phyloP scores from a whole-genome alignment of 345 rosid species.

The Euphorbia pulcherrima region DNA sequence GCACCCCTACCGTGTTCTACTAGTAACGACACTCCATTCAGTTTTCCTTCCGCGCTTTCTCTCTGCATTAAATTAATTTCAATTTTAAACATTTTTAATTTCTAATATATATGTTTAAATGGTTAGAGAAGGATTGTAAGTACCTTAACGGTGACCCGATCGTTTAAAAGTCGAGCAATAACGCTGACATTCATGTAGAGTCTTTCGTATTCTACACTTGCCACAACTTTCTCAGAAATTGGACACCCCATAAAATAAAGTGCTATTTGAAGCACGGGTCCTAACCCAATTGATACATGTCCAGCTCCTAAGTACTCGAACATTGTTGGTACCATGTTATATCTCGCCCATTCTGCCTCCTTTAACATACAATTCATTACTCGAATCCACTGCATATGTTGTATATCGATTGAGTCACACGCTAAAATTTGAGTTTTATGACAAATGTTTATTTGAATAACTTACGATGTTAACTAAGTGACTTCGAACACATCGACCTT shows the following conservation, averaged over 20 bases:
- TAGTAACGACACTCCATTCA: not conserved
- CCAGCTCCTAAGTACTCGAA: not conserved
- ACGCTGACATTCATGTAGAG: not conserved
- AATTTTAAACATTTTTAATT: not conserved
- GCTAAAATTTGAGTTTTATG: too few species aligned
- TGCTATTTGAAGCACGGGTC: not conserved
- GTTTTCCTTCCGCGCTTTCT: not conserved
- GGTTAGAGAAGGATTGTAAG: not conserved
- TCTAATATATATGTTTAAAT: not conserved
- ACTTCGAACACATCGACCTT: slow-evolving; percentile 1
- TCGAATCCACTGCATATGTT: not conserved
- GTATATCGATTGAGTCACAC: too few species aligned
- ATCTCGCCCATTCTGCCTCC: slow-evolving; percentile 4
- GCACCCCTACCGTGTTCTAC: not conserved
- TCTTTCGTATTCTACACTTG: not conserved
- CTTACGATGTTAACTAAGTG: not conserved
- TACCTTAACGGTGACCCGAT: not conserved
- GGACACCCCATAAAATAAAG: not conserved
- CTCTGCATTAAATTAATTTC: slow-evolving; percentile 7
- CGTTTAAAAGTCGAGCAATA: not conserved
- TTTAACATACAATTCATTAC: not conserved
- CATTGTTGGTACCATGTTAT: not conserved
- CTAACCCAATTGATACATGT: not conserved
- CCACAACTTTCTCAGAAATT: not conserved
- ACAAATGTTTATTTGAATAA: not conserved